Base-by-base conservation (phyloP, 352 stramenopile species). In the Stephanocyclus meneghinianus region DNA sequence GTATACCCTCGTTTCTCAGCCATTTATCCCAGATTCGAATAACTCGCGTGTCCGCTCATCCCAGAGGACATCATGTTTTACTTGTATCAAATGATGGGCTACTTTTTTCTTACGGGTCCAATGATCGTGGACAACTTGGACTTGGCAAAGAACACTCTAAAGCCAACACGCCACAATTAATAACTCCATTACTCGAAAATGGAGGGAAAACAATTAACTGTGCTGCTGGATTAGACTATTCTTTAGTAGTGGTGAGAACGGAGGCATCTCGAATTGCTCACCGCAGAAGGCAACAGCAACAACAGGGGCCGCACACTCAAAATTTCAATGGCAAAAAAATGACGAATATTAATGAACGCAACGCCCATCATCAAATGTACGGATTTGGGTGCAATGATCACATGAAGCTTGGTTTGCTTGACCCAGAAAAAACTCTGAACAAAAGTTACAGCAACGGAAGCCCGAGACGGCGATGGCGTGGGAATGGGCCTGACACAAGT, bases 351-450 rank as follows among this genome's bases (percentile, higher is more conserved):
- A 69, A 86, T 60, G 71, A 88, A 75, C 81, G 74, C 44, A 67
- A 80, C 35, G 61, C 64, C 16, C 76, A 90, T 75, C 85, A 92
- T 64, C 87, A 92, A 76, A 63, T 91, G 26, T 92, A 92, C 77
- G 87, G 74, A n/a, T 92, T 92, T 84, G 87, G 87, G 40, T 80
- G 74, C 30, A 92, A 92, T 72, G 73, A 88, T 60, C 76, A 82
- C 56, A 87, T 84, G 77, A 91, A 91, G 61, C 71, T 92, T 63
- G 87, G 87, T 21, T 68, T 92, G 50, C 62, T 87, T 13, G 76
- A 81, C 61, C 77, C 86, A 44, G 40, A 74, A 32, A 45, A 65
- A 40, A 30, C 6, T 57, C 42, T 37, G 10, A 32, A 32, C 18
- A 55, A 32, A 30, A 56, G 4, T 30, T 48, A 40, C 29, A 66